Conservation (phyloP, 495 filamentous ascomycete species). For the Penicillium antarcticum region DNA sequence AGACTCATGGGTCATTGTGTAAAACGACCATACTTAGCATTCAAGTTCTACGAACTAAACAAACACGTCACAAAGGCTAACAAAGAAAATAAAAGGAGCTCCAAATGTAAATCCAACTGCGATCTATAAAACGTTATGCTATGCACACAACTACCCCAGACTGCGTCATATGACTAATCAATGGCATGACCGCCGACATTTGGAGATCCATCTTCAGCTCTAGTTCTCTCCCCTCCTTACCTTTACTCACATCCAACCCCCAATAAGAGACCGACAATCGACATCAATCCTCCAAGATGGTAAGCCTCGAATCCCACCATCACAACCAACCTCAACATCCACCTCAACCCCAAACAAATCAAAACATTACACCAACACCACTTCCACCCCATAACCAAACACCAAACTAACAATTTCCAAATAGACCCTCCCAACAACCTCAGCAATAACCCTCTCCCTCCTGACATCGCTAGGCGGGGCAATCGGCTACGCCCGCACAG, state of each 20-base stretch:
- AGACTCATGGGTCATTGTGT: too few species aligned
- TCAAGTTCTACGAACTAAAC: too few species aligned
- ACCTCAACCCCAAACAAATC: slow-evolving; percentile 11
- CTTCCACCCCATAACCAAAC: not conserved
- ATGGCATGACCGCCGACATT: not conserved
- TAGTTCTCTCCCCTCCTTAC: not conserved
- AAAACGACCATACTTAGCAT: too few species aligned
- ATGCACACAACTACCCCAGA: slow-evolving; percentile 6
- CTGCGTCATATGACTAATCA: slow-evolving; percentile 7
- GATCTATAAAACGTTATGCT: not conserved
- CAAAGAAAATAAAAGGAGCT: too few species aligned
- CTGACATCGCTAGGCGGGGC: slow-evolving; percentile 84
- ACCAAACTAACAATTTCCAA: slow-evolving; percentile 1
- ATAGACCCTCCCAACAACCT: slow-evolving; percentile 23
- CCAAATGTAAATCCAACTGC: not conserved
- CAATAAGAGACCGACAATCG: not conserved
- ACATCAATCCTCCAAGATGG: not conserved
- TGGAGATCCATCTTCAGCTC: not conserved
- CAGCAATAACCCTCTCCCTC: slow-evolving; percentile 71
- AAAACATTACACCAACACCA: not conserved
- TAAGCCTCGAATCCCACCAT: not conserved
- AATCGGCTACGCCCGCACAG: slow-evolving; percentile 77
- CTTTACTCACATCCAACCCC: not conserved
- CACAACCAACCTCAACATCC: not conserved
- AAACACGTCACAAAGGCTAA: too few species aligned